Evolutionary conservation across 345 rosid species (phyloP), one percentile per base, ranked within the genome.

Genomic region (Eucalyptus sp.): DNA sequence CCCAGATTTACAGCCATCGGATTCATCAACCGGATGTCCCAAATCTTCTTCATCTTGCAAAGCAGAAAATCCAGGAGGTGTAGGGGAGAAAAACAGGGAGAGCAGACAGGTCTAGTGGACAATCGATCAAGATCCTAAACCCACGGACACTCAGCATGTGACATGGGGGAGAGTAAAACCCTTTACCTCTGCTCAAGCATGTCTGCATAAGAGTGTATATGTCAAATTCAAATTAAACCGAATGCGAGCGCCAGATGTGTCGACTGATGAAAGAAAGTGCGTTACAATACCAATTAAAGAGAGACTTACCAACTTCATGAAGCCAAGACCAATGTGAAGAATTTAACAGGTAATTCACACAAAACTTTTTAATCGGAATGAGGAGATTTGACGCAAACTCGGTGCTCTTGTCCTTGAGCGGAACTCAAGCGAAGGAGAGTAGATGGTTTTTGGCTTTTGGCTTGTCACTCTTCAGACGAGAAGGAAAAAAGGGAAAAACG

Each of bases 51-150:
- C 90, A 88, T 84, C 68, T 29, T 43, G 50, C 24, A 17, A 6
- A 27, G 86, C 41, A 43, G 84, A 84, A 80, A 88, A 90, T 89
- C 79, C 91, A 52, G 87, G 87, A 49, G 94, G 92, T 90, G 95
- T 31, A 31, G 99, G 98, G 62, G 96, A 89, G 89, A 97, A 97
- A 97, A 90, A 94, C 90, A 41, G 93, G 87, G 88, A 94, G 92
- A 22, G 99, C 94, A n/a, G 95, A 94, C 90, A 97, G 94, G 91
- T 97, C 97, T 88, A 96, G 49, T 22, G 99, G 99, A 79, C 98
- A 97, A 79, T 96, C 98, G 37, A 97, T 92, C 87, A 96, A 93
- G 44, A 97, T 91, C 91, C 95, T 95, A 84, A 94, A 94, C 79
- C 98, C 99, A 49, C 93, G 90, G 52, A 95, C 88, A 89, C 92